Evolutionary conservation across 768 basidiomycete species (phyloP).

Genomic region (Kwoniella dejecticola): DNA sequence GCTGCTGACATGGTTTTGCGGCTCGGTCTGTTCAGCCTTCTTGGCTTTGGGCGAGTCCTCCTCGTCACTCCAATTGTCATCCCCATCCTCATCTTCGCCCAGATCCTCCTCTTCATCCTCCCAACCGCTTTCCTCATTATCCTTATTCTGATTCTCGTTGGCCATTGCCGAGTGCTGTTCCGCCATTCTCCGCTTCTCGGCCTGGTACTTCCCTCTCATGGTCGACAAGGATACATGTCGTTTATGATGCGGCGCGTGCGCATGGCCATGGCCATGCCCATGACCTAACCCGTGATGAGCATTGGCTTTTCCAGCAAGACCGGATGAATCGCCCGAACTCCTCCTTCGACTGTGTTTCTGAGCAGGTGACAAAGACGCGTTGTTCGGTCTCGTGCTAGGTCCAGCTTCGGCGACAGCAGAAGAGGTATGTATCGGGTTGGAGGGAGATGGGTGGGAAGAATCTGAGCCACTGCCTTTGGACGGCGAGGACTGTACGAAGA

Average conservation of each 20-base stretch:
- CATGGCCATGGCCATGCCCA: background rate
- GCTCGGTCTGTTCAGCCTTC: conserved; percentile 10
- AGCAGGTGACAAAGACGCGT: background rate
- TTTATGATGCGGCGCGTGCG: conserved; percentile 30
- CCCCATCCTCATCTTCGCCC: conserved; percentile 33
- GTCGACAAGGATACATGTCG: conserved; percentile 51
- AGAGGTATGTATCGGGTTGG: conserved; percentile 16
- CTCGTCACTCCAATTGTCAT: conserved; percentile 35
- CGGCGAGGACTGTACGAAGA: conserved; percentile 52
- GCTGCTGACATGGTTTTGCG: conserved; percentile 20
- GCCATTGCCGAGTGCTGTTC: conserved; percentile 36
- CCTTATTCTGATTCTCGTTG: conserved; percentile 32
- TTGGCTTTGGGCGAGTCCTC: conserved; percentile 18
- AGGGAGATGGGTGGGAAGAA: conserved; percentile 18
- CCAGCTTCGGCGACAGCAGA: conserved; percentile 3
- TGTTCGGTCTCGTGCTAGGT: background rate
- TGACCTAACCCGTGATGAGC: conserved; percentile 4
- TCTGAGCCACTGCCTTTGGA: conserved; percentile 44
- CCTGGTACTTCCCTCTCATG: conserved; percentile 48
- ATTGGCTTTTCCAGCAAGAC: conserved; percentile 4
- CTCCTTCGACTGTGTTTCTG: conserved; percentile 11
- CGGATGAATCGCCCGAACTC: conserved; percentile 37
- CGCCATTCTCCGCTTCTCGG: conserved; percentile 50
- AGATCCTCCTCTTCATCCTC: conserved; percentile 47
- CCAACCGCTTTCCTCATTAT: conserved; percentile 49